phyloP scores from a whole-genome alignment of 305 asterid species.

The Withania somnifera region DNA sequence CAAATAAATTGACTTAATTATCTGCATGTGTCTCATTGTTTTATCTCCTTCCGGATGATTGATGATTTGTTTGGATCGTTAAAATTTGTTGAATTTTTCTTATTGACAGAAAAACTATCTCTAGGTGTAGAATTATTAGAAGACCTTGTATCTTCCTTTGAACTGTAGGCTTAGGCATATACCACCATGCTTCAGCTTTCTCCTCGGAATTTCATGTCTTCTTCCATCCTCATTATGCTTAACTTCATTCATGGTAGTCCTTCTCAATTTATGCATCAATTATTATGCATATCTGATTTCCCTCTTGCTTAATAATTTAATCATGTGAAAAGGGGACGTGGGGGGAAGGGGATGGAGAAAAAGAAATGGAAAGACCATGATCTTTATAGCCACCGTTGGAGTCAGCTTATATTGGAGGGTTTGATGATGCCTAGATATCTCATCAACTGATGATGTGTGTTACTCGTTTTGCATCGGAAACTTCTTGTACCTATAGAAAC shows the following conservation, averaged over 20 bases:
- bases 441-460: neutral
- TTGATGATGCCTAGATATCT: neutral
- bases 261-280: neutral
- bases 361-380: neutral
- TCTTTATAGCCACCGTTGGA: neutral
- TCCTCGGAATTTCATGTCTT: neutral
- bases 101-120: neutral
- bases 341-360: neutral
- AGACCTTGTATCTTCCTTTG: neutral
- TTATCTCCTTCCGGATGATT: neutral
- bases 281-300: neutral
- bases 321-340: neutral
- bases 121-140: neutral
- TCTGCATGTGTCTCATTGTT: slow-evolving; percentile 10
- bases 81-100: neutral
- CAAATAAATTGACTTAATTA: slow-evolving; percentile 3
- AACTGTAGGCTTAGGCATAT: neutral
- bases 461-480: neutral
- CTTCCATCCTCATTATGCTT: neutral
- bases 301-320: neutral
- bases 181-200: neutral
- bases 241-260: neutral
- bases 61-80: neutral
- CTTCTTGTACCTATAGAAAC: slow-evolving; percentile 49
- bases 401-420: neutral